Percentiles rank a stretch among this genome's conserved stretches.
phyloP scores from a whole-genome alignment of 306 rosid genomes.

The Gastrolobium villosum region DNA sequence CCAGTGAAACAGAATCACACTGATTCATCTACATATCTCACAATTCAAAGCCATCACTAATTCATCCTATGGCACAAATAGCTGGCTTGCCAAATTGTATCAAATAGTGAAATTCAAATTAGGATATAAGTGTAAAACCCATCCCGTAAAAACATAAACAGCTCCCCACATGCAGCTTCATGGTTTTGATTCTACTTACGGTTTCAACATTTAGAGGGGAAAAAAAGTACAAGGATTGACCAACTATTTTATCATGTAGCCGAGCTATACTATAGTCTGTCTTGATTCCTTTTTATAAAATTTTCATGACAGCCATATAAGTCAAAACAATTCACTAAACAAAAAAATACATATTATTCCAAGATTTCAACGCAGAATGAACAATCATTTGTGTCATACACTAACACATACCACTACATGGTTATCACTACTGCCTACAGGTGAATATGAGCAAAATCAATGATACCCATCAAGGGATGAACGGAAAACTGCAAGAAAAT shows the following conservation, averaged over 20 bases:
- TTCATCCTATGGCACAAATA: too few species aligned
- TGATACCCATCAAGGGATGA: conserved; percentile 20
- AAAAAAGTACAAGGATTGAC: not conserved
- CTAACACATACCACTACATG: not conserved
- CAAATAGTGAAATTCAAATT: not conserved
- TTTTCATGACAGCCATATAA: conserved; percentile 5
- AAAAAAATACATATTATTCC: not conserved
- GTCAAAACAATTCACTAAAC: not conserved
- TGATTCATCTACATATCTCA: too few species aligned
- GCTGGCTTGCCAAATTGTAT: too few species aligned
- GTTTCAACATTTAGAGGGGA: not conserved
- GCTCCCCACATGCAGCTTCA: not conserved
- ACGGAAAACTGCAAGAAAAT: not conserved
- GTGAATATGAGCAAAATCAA: not conserved
- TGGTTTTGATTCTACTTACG: not conserved
- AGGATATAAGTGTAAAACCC: too few species aligned
- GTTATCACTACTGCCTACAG: not conserved
- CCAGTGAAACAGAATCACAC: too few species aligned
- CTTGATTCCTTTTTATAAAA: not conserved
- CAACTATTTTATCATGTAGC: not conserved
- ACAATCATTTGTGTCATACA: not conserved
- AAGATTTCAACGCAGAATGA: conserved; percentile 13
- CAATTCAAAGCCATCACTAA: too few species aligned
- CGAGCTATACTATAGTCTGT: not conserved
- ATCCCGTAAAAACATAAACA: too few species aligned